phyloP scores from a whole-genome alignment of 352 stramenopile species.

The Phytophthora niederhauseri region DNA sequence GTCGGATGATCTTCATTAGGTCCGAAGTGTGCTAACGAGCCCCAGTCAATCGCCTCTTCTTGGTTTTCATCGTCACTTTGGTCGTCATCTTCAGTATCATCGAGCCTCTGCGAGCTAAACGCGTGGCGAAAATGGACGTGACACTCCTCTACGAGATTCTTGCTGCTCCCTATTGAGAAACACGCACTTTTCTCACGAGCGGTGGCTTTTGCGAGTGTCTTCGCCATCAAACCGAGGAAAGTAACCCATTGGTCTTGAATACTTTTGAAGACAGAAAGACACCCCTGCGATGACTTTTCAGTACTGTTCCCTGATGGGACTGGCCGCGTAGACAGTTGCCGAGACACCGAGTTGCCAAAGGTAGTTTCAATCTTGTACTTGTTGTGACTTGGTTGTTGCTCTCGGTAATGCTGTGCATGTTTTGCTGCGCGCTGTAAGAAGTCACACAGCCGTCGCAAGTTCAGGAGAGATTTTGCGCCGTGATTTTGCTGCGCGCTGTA shows the following conservation, averaged over 20 bases:
- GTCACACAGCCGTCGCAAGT: slow-evolving; percentile 55
- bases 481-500: slow-evolving; percentile 46
- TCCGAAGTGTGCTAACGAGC: slow-evolving; percentile 41
- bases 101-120: slow-evolving; percentile 11
- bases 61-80: slow-evolving; percentile 38
- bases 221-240: slow-evolving; percentile 37
- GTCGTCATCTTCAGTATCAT: slow-evolving; percentile 27
- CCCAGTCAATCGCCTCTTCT: slow-evolving; percentile 66
- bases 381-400: slow-evolving; percentile 43
- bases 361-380: slow-evolving; percentile 65
- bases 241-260: slow-evolving; percentile 53
- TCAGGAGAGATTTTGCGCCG: slow-evolving; percentile 55
- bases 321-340: slow-evolving; percentile 20
- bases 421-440: slow-evolving; percentile 60
- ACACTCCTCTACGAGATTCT: slow-evolving; percentile 41
- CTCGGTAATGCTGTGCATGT: slow-evolving; percentile 42
- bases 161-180: slow-evolving; percentile 33
- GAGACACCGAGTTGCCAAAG: slow-evolving; percentile 70
- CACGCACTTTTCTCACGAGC: slow-evolving; percentile 31
- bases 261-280: slow-evolving; percentile 17
- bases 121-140: slow-evolving; percentile 38
- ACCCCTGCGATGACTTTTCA: slow-evolving; percentile 1
- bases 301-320: not conserved
- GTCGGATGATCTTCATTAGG: slow-evolving; percentile 12
- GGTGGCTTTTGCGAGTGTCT: slow-evolving; percentile 28